phyloP scores from a whole-genome alignment of 495 filamentous ascomycete species.

The Talaromyces ruber region DNA sequence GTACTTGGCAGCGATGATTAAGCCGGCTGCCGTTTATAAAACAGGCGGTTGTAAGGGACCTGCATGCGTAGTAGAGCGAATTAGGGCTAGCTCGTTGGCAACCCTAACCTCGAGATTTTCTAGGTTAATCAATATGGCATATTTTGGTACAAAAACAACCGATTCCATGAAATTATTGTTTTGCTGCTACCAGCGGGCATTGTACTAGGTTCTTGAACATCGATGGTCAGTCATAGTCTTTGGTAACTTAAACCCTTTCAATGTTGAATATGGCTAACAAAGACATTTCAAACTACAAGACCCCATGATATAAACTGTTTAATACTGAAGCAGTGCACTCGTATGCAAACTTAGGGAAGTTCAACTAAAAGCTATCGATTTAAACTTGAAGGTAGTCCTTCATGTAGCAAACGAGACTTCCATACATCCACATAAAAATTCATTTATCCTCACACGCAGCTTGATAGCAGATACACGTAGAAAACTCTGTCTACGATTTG shows the following conservation, averaged over 20 bases:
- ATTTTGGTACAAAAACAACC: not conserved
- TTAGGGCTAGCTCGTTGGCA: not conserved
- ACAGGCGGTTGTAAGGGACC: not conserved
- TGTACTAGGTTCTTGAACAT: not conserved
- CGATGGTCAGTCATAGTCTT: not conserved
- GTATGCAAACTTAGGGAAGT: not conserved
- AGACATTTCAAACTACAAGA: not conserved
- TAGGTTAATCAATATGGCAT: not conserved
- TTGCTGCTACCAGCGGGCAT: not conserved
- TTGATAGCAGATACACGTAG: not conserved
- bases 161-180: not conserved
- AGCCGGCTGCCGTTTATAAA: not conserved
- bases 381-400: too few species aligned
- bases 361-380: too few species aligned
- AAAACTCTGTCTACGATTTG: not conserved
- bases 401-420: not conserved
- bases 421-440: not conserved
- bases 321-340: not conserved
- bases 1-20: not conserved
- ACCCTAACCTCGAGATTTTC: not conserved
- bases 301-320: not conserved
- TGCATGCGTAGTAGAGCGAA: not conserved
- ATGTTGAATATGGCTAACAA: not conserved
- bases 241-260: not conserved
- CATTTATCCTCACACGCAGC: not conserved